A percentile compares a stretch with the other conserved stretches of the same genome.
phyloP scores from a whole-genome alignment of 2,329 filamentous ascomycete genomes.

The Ascochyta viciae-villosae region DNA sequence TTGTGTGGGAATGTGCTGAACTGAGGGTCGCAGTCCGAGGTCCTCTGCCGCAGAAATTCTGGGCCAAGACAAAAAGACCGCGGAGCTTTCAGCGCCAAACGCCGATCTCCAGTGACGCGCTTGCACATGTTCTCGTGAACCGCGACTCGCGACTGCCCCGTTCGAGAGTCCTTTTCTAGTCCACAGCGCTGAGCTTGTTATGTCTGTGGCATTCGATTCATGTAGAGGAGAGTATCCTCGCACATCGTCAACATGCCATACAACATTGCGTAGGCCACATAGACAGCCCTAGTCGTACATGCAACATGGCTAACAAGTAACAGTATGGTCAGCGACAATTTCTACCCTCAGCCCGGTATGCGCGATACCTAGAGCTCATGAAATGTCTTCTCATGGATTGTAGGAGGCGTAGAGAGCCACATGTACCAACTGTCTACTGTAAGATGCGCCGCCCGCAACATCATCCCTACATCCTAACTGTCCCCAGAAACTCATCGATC shows the following conservation, averaged over 20 bases:
- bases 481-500: slow-evolving; percentile 84
- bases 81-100: slow-evolving; percentile 24
- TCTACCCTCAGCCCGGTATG: slow-evolving; percentile 89
- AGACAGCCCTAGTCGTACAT: background rate
- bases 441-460: slow-evolving; percentile 26
- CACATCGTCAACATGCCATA: slow-evolving; percentile 63
- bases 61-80: slow-evolving; percentile 15
- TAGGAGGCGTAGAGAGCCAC: slow-evolving; percentile 91
- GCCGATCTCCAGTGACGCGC: slow-evolving; percentile 33
- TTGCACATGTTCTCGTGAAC: slow-evolving; percentile 13
- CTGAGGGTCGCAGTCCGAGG: background rate
- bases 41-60: slow-evolving; percentile 12
- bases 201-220: slow-evolving; percentile 22
- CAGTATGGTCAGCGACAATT: slow-evolving; percentile 98
- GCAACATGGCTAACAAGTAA: slow-evolving; percentile 16
- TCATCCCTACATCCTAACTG: slow-evolving; percentile 15
- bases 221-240: slow-evolving; percentile 32
- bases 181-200: slow-evolving; percentile 23
- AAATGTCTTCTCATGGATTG: slow-evolving; percentile 26
- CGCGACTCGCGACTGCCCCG: slow-evolving; percentile 4
- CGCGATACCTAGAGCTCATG: background rate
- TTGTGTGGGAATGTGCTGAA: slow-evolving; percentile 30
- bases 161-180: background rate
- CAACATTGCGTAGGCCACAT: slow-evolving; percentile 69
- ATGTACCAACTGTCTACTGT: slow-evolving; percentile 94